These are phyloP conservation scores for Aspergillus ustus DNA, from an alignment of 2,329 filamentous ascomycete species.

Conservation along the genomic window DNA sequence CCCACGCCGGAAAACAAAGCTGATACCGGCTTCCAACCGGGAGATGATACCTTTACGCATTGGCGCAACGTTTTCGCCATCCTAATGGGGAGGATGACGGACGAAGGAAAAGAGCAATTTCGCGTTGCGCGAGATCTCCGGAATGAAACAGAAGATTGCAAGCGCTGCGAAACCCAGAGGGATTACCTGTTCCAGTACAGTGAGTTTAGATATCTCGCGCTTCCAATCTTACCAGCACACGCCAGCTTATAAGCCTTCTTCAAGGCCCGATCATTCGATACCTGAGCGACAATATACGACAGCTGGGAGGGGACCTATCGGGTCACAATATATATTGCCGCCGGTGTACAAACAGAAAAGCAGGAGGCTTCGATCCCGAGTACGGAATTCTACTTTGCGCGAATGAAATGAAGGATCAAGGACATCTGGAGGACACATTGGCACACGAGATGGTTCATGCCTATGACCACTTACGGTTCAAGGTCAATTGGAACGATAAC, in stretches of 20 bases:
- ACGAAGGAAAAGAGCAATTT: constrained; percentile 73
- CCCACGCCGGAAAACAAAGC: constrained; percentile 28
- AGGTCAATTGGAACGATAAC: constrained; percentile 80
- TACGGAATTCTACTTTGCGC: constrained; percentile 92
- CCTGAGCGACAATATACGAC: constrained; percentile 77
- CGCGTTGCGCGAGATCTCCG: constrained; percentile 74
- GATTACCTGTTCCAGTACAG: constrained; percentile 83
- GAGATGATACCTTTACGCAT: constrained; percentile 51
- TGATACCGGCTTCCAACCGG: constrained; percentile 44
- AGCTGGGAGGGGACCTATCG: constrained; percentile 77
- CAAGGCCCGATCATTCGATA: constrained; percentile 79
- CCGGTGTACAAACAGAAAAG: constrained; percentile 73
- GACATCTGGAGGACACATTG: constrained; percentile 89
- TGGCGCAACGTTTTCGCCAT: constrained; percentile 89
- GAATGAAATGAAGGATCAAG: constrained; percentile 80
- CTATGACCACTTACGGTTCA: constrained; percentile 90
- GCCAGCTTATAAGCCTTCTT: not conserved
- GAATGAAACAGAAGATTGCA: constrained; percentile 78
- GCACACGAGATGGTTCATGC: constrained; percentile 98
- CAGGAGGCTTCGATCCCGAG: constrained; percentile 82
- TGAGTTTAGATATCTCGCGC: constrained; percentile 29
- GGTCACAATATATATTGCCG: constrained; percentile 78
- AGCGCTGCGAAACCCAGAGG: constrained; percentile 77
- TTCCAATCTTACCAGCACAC: not conserved
- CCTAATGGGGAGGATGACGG: constrained; percentile 72